Conservation (phyloP, 116 monocot species). For the Iris pallida region DNA sequence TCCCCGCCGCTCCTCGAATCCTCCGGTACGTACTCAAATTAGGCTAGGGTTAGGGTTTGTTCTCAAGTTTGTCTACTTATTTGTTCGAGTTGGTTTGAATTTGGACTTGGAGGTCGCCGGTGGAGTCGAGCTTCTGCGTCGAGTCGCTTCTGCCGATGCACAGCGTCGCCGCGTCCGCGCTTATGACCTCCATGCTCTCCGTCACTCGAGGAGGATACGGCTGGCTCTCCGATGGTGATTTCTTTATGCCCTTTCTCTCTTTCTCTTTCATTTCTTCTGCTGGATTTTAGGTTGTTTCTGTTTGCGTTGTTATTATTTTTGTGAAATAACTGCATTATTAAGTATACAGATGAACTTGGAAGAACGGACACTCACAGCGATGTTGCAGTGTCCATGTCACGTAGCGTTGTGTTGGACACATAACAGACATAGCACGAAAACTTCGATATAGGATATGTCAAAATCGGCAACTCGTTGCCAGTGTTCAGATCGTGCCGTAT, state of each 20-base stretch:
- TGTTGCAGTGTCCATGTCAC: too few species aligned
- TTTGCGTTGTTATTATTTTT: too few species aligned
- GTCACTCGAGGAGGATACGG: conserved; percentile 42
- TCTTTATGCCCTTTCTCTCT: neutral
- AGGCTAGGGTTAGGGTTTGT: neutral
- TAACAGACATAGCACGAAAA: too few species aligned
- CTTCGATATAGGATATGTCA: too few species aligned
- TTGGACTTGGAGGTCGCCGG: conserved; percentile 35
- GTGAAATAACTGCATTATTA: too few species aligned
- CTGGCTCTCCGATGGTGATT: conserved; percentile 59
- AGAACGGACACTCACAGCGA: too few species aligned
- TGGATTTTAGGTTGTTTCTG: too few species aligned
- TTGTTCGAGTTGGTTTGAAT: neutral
- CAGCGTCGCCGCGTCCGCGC: conserved; percentile 54
- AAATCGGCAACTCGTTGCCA: too few species aligned
- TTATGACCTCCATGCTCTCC: conserved; percentile 64
- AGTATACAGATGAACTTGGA: too few species aligned
- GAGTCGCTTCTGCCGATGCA: conserved; percentile 69
- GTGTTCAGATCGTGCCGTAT: too few species aligned
- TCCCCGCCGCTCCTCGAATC: conserved; percentile 13
- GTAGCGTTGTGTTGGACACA: too few species aligned
- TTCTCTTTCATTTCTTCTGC: neutral
- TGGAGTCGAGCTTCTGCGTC: conserved; percentile 47
- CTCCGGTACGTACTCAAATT: conserved; percentile 2
- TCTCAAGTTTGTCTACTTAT: neutral